phyloP scores from a whole-genome alignment of 768 basidiomycete genomes.

The Zangia roseola region DNA sequence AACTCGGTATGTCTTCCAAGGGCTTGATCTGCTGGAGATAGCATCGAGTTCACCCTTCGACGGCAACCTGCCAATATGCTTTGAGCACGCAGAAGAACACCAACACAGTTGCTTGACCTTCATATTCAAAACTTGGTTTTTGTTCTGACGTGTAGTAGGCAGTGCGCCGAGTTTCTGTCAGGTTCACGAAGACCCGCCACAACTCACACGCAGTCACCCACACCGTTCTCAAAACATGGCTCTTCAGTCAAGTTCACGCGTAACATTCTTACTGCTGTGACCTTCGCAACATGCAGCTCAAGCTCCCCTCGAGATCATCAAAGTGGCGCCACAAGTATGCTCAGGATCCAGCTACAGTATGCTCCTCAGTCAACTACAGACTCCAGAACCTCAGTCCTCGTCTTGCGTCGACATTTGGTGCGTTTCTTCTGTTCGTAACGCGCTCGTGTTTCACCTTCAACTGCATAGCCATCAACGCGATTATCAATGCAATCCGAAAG shows the following conservation, averaged over 20 bases:
- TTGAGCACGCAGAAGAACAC: not conserved
- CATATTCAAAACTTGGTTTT: constrained; percentile 22
- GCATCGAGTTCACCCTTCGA: constrained; percentile 90
- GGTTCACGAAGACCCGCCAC: no score
- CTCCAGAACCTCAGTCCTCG: constrained; percentile 29
- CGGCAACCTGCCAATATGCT: constrained; percentile 59
- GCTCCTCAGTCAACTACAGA: constrained; percentile 19
- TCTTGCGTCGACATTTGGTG: constrained; percentile 30
- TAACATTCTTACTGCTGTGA: not conserved
- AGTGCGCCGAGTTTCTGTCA: no score
- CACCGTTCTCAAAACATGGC: constrained; percentile 3
- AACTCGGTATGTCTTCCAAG: constrained; percentile 72
- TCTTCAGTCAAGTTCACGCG: not conserved
- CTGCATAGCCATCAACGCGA: constrained; percentile 46
- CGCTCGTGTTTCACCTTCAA: not conserved
- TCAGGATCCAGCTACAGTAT: constrained; percentile 31
- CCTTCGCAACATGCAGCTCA: constrained; percentile 25
- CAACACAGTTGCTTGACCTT: constrained; percentile 16
- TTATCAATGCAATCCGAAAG: constrained; percentile 46
- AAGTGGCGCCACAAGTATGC: constrained; percentile 26
- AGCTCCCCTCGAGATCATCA: constrained; percentile 13
- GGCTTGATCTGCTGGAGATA: constrained; percentile 66
- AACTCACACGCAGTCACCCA: constrained; percentile 15
- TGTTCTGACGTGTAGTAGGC: no score
- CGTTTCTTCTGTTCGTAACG: not conserved